Percentiles rank a stretch among this genome's conserved stretches.
Evolutionary conservation across 768 basidiomycete genomes (phyloP).

Genomic region (Exsudoporus frostii): DNA sequence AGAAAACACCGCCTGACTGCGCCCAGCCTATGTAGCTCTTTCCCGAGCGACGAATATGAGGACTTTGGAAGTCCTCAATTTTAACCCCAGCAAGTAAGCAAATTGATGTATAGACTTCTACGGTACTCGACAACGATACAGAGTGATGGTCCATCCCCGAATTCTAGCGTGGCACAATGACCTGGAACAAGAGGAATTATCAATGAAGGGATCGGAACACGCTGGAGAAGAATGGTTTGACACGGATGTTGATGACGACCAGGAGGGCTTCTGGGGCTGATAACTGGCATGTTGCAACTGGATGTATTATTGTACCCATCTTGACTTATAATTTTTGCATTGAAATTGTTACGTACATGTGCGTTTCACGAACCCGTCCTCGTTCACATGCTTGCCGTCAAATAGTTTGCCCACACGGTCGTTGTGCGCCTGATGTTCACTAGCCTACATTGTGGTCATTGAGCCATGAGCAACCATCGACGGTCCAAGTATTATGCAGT

Average conservation of each 20-base stretch:
- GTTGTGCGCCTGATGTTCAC: background rate
- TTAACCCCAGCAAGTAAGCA: slow-evolving; percentile 55
- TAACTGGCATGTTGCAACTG: background rate
- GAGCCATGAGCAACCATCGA: slow-evolving; percentile 14
- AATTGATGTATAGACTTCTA: background rate
- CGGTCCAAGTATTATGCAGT: slow-evolving; percentile 38
- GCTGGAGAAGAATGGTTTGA: slow-evolving; percentile 20
- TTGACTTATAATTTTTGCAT: background rate
- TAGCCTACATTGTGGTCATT: background rate
- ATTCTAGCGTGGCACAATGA: slow-evolving; percentile 57
- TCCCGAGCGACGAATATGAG: slow-evolving; percentile 71
- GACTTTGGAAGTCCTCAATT: slow-evolving; percentile 61
- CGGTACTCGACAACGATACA: slow-evolving; percentile 23
- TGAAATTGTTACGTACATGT: slow-evolving; percentile 4
- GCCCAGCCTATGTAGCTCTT: slow-evolving; percentile 63
- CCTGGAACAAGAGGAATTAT: slow-evolving; percentile 18
- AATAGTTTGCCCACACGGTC: background rate
- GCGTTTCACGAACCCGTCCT: background rate
- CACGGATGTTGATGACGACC: slow-evolving; percentile 38
- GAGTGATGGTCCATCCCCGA: slow-evolving; percentile 62
- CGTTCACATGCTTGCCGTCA: background rate
- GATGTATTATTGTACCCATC: background rate
- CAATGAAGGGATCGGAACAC: slow-evolving; percentile 8
- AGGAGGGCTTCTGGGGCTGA: slow-evolving; percentile 31
- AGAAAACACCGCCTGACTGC: background rate